Evolutionary conservation across 768 basidiomycete species (phyloP).

Genomic region (Trametes cubensis): DNA sequence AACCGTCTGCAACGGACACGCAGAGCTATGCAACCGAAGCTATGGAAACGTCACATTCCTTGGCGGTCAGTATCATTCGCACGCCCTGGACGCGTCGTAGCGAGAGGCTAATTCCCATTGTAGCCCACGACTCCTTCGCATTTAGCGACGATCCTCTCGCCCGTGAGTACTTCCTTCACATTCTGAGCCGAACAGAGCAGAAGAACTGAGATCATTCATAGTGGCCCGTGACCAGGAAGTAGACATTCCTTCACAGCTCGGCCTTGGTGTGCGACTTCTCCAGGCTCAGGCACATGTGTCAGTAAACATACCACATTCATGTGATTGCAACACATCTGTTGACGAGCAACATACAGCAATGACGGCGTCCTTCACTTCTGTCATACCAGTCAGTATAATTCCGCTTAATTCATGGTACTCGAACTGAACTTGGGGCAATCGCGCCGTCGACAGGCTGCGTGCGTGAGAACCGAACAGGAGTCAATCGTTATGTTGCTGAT

Average conservation of each 20-base stretch:
- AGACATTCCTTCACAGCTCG: conserved; percentile 51
- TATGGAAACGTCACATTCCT: conserved; percentile 52
- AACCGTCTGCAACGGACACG: conserved; percentile 62
- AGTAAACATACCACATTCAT: conserved; percentile 1
- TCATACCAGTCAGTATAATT: conserved; percentile 57
- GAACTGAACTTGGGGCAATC: neutral
- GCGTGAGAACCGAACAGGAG: neutral
- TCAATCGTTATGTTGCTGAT: neutral
- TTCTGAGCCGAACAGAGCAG: neutral
- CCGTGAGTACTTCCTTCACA: conserved; percentile 36
- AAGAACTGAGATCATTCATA: conserved; percentile 16
- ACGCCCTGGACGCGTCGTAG: too few relatives aligned
- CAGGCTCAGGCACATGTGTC: conserved; percentile 51
- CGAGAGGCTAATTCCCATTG: neutral
- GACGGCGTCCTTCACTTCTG: conserved; percentile 62
- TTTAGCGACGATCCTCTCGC: conserved; percentile 50
- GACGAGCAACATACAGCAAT: conserved; percentile 27
- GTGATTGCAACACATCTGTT: neutral
- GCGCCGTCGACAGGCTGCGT: conserved; percentile 22
- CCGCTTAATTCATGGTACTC: conserved; percentile 2
- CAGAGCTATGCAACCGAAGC: conserved; percentile 58
- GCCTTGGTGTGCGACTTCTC: conserved; percentile 55
- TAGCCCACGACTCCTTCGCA: conserved; percentile 59
- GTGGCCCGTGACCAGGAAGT: conserved; percentile 56
- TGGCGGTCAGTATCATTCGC: conserved; percentile 31